phyloP scores from a whole-genome alignment of 495 filamentous ascomycete species.

The Opeltia flavorubescens region DNA sequence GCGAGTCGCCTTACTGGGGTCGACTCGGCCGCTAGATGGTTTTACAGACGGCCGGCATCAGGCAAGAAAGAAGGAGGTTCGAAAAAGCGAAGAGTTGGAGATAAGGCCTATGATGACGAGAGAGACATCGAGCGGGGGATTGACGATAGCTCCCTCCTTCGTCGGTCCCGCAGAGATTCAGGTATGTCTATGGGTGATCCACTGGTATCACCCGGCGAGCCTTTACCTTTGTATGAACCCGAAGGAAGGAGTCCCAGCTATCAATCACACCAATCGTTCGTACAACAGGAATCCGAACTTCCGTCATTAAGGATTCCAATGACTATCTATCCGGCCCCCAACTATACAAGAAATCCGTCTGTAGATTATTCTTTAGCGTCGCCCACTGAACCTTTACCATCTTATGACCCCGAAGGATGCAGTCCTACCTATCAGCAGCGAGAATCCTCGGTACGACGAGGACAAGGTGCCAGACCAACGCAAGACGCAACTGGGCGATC shows the following conservation, averaged over 20 bases:
- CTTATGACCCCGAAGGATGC: conserved; percentile 63
- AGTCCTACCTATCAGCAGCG: conserved; percentile 54
- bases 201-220: neutral
- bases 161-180: no score
- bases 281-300: no score
- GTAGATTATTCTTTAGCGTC: conserved; percentile 28
- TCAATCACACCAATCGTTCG: no score
- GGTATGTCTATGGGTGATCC: neutral
- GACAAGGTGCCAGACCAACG: conserved; percentile 7
- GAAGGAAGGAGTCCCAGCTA: no score
- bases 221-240: no score
- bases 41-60: conserved; percentile 37
- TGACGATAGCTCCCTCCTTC: conserved; percentile 18
- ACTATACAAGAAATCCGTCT: neutral
- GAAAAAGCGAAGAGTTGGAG: conserved; percentile 52
- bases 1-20: conserved; percentile 73
- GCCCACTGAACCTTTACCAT: conserved; percentile 55
- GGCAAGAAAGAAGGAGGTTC: conserved; percentile 27
- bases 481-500: conserved; percentile 53
- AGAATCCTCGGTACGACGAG: conserved; percentile 2
- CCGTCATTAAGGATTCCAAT: no score
- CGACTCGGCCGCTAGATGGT: conserved; percentile 68
- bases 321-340: no score
- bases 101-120: conserved; percentile 17
- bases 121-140: conserved; percentile 24